Evolutionary conservation across 2,329 filamentous ascomycete genomes (phyloP), one percentile per base, ranked within the genome.

Genomic region (Xenosphaeropsis pyriputrescens): DNA sequence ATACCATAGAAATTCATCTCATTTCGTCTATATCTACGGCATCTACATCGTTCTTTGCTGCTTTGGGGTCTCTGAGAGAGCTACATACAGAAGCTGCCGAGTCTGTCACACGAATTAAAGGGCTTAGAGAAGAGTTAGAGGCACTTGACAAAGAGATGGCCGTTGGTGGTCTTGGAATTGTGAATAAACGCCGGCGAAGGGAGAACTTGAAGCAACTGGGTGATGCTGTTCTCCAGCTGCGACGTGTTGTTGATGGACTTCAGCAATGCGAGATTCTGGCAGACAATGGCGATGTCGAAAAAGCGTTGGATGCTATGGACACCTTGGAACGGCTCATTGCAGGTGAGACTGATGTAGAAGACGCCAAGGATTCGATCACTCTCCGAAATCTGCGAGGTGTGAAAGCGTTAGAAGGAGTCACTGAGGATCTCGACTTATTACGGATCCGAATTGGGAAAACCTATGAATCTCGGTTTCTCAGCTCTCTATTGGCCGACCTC

Each of bases 1-100:
- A 98, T 56, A 98, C 91, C 0, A 86, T 98, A 16, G 91, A 98
- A 56, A 85, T 98, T 39, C 91, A 98, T 55, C 66, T 98, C 6
- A 95, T 98, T 49, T 85, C 85, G 22, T 94, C 88, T 0, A 98
- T 98, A 44, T 96, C 89, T 2, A 86, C 84, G 0, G 91, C 91
- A 1, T 96, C 91, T 0, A 86, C 85, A 1, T 94, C 89, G 0
- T 98, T 98, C 58, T 98, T 98, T 52, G 88, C 86, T 0, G 91
- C 91, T 0, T 65, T 98, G 1, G 89, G 91, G 1, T 93, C 88
- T 1, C 64, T 98, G 26, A 81, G 85, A 46, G 85, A 95, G 54
- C 65, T 98, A 9, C 89, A 98, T 55, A 80, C 80, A 0, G 91
- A 98, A 57, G 88, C 91, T 6, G 81, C 86, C 9, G 84, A 93